These are phyloP conservation scores for Choanephora cucurbitarum DNA, from an alignment of 371 early-diverging fungal species.

Conservation along the genomic window DNA sequence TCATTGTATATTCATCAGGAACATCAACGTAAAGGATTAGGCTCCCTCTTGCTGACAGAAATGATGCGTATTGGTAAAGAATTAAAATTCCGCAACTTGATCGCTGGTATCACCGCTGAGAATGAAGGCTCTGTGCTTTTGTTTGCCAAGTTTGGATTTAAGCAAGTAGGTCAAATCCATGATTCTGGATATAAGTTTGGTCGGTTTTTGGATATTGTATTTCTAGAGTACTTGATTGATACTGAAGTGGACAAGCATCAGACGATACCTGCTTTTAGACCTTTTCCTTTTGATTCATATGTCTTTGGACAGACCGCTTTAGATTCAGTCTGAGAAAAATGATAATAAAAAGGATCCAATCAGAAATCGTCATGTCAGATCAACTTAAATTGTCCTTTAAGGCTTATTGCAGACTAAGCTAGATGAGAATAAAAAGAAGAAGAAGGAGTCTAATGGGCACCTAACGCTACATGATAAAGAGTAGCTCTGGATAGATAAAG, in stretches of 20 bases:
- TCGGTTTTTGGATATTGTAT: constrained; percentile 39
- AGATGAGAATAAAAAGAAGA: too few relatives aligned
- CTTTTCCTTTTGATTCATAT: constrained; percentile 39
- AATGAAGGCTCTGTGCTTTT: constrained; percentile 38
- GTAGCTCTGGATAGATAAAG: too few relatives aligned
- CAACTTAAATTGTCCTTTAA: too few relatives aligned
- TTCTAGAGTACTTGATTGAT: constrained; percentile 40
- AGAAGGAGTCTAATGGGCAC: too few relatives aligned
- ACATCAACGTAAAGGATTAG: constrained; percentile 48
- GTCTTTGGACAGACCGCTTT: constrained; percentile 44
- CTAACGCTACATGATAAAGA: too few relatives aligned
- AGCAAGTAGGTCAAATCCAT: constrained; percentile 32
- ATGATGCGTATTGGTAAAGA: constrained; percentile 37
- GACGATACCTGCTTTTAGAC: constrained; percentile 24
- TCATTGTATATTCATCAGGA: constrained; percentile 46
- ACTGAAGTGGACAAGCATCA: constrained; percentile 11
- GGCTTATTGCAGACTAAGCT: too few relatives aligned
- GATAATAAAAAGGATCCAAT: too few relatives aligned
- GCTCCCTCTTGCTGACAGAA: constrained; percentile 32
- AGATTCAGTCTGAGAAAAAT: too few relatives aligned
- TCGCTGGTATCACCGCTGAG: constrained; percentile 49
- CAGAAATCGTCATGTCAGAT: too few relatives aligned
- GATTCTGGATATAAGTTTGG: constrained; percentile 52
- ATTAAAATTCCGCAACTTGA: constrained; percentile 36
- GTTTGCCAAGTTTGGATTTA: constrained; percentile 39